A percentile compares a stretch with the other conserved stretches of the same genome.
Conservation (phyloP, 2,329 filamentous ascomycete species). For the Didymella pinodella region DNA sequence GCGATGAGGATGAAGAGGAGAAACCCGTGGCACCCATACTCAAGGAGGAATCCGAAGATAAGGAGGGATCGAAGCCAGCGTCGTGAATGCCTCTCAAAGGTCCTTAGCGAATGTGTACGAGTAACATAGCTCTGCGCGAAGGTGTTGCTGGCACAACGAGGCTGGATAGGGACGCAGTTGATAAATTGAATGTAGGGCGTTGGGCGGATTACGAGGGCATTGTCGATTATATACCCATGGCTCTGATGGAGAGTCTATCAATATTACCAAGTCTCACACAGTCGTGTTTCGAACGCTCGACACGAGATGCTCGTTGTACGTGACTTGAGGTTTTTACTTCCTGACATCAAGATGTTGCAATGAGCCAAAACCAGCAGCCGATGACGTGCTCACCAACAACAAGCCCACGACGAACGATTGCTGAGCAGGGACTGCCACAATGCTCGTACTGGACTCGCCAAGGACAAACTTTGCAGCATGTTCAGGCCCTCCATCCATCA, state of each 20-base stretch:
- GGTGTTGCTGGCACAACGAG: background rate
- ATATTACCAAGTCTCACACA: slow-evolving; percentile 17
- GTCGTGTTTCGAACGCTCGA: background rate
- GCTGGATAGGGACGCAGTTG: background rate
- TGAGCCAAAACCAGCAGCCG: slow-evolving; percentile 9
- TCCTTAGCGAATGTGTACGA: background rate
- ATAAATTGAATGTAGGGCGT: slow-evolving; percentile 21
- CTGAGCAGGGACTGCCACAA: background rate
- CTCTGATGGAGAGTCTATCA: slow-evolving; percentile 12
- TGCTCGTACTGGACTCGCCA: slow-evolving; percentile 1
- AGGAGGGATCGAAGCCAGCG: background rate
- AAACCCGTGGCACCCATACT: background rate
- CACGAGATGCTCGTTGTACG: background rate
- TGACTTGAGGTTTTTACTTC: background rate
- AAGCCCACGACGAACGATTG: slow-evolving; percentile 3
- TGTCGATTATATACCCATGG: slow-evolving; percentile 23
- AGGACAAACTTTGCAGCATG: background rate
- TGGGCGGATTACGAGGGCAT: slow-evolving; percentile 8
- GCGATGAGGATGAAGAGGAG: slow-evolving; percentile 25
- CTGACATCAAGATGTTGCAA: slow-evolving; percentile 5
- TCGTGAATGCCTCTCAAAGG: background rate
- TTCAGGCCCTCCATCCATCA: background rate
- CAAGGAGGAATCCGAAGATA: slow-evolving; percentile 14
- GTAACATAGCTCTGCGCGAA: background rate
- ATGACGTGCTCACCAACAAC: slow-evolving; percentile 13